Evolutionary conservation across 2,329 filamentous ascomycete species (phyloP), one percentile per base, ranked within the genome.

Genomic region (Bretziella fagacearum): DNA sequence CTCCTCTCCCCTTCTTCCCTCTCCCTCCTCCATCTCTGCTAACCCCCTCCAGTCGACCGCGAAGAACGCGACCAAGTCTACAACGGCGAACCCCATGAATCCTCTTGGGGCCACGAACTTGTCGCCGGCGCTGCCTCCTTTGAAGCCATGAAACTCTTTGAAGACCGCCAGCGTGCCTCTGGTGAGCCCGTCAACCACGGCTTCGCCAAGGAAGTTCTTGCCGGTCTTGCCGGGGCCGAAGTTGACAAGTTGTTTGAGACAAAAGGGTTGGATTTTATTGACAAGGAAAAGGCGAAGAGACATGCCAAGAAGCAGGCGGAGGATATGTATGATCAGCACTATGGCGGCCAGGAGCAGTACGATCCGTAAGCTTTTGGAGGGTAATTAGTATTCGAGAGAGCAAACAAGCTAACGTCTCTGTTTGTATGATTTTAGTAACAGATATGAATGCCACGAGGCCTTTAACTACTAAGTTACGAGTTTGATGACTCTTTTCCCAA

Each of bases 161-260:
- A 87, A 64, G 78, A 86, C 61, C 68, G 73, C 56, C 80, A 86
- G 66, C 78, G 80, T 57, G 67, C 64, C 48, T 68, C 83, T 60
- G 82, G 40, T 15, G 44, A 85, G 67, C 60, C 71, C 5, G 77
- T 87, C 55, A 72, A 69, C 53, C 83, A 89, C 65, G 65, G 65
- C 35, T 80, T 84, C 57, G 84, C 84, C 59, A 89, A 89, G 68
- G 83, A 87, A 65, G 60, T 81, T 37, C 63, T 89, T 26, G 80
- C 73, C 13, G 81, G 77, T 50, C 67, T 87, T 48, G 82, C 79
- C 23, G 81, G 74, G 41, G 80, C 73, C 52, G 81, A 86, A 64
- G 71, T 84, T 57, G 82, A 89, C 67, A 81, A 78, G 64, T 70
- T 87, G 26, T 70, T 73, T 55, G 83, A 81, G 68, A 77, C 73